Evolutionary conservation across 1,139 yeast species (phyloP).

Genomic region (Sugiyamaella xylanicola): DNA sequence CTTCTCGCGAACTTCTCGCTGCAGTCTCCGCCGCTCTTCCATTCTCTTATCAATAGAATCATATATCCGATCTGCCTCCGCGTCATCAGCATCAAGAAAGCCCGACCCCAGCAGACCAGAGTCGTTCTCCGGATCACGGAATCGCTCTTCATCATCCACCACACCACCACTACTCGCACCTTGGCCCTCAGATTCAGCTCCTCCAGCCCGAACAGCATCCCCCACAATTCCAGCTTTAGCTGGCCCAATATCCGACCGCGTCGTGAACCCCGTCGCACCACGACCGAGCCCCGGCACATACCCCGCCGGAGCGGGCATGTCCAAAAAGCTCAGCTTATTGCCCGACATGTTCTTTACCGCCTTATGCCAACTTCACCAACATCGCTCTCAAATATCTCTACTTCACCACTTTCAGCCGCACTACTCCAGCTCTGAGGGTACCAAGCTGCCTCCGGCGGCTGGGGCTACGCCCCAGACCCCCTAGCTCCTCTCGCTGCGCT

Average conservation of each 20-base stretch:
- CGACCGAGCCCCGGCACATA: constrained; percentile 92
- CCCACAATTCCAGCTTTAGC: constrained; percentile 46
- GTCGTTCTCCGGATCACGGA: constrained; percentile 47
- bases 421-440: no score
- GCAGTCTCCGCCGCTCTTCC: constrained; percentile 45
- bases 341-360: constrained; percentile 7
- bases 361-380: not conserved
- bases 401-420: constrained; percentile 7
- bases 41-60: constrained; percentile 62
- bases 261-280: constrained; percentile 92
- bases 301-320: constrained; percentile 86
- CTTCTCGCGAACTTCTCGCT: constrained; percentile 42
- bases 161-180: constrained; percentile 40
- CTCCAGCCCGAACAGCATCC: constrained; percentile 42
- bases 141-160: constrained; percentile 43
- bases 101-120: constrained; percentile 41
- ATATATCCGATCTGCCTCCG: constrained; percentile 77
- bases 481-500: not conserved
- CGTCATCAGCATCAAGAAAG: constrained; percentile 50
- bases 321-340: constrained; percentile 53
- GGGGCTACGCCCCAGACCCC: not conserved
- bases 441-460: not conserved
- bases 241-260: constrained; percentile 71
- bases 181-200: no score
- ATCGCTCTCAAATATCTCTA: no score